Evolutionary conservation across 2,329 filamentous ascomycete species (phyloP).

Genomic region (Corynespora cassiicola): DNA sequence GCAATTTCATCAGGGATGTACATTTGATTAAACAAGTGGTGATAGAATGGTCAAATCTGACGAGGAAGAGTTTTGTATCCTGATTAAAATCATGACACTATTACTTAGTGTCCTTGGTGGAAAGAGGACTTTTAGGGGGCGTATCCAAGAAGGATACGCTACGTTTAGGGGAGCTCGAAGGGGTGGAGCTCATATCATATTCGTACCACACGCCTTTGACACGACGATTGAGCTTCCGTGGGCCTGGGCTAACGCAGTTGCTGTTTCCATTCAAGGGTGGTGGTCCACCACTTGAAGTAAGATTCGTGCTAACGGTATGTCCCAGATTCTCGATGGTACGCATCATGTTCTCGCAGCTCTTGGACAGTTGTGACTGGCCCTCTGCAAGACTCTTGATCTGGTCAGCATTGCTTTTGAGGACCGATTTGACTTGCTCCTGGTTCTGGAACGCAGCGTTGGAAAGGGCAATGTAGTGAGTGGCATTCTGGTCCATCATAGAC

Average conservation of each 20-base stretch:
- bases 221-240: conserved; percentile 39
- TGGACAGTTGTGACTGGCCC: conserved; percentile 33
- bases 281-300: conserved; percentile 8
- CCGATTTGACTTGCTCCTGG: conserved; percentile 29
- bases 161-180: conserved; percentile 17
- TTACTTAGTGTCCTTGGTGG: conserved; percentile 17
- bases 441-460: conserved; percentile 38
- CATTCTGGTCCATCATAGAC: conserved; percentile 36
- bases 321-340: conserved; percentile 30
- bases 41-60: no score
- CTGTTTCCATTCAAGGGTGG: conserved; percentile 19
- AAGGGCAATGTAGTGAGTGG: conserved; percentile 42
- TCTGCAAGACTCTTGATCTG: conserved; percentile 36
- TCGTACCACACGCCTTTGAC: conserved; percentile 47
- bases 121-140: conserved; percentile 28
- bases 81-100: no score
- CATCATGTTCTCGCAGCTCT: conserved; percentile 39
- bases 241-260: conserved; percentile 33
- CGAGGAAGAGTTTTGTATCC: no score
- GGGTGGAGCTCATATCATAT: conserved; percentile 29
- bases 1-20: no score
- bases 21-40: no score
- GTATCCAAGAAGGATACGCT: conserved; percentile 26
- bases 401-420: conserved; percentile 30
- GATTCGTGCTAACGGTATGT: conserved; percentile 8